A percentile compares a stretch with the other conserved stretches of the same genome.
Evolutionary conservation across 2,329 filamentous ascomycete species (phyloP).

Genomic region (Calonectria pseudoreteaudii): DNA sequence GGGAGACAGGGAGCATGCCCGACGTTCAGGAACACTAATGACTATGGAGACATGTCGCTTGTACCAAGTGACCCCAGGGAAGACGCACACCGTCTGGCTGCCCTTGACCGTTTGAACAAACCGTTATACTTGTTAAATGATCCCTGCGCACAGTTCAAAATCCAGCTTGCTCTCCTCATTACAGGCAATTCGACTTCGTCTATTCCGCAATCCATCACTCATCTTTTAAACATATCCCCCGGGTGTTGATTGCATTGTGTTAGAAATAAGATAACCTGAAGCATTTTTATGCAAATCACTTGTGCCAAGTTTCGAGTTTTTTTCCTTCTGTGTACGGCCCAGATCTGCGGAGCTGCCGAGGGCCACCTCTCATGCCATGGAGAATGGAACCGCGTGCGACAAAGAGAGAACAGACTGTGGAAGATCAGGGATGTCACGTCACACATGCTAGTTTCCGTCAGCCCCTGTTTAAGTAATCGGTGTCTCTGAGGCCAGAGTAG

Average conservation of each 20-base stretch:
- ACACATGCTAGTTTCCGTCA: not conserved
- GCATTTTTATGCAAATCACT: not conserved
- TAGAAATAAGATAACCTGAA: not conserved
- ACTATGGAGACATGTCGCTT: not conserved
- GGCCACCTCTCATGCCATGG: not conserved
- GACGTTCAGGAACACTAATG: constrained; percentile 2
- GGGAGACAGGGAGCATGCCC: constrained; percentile 17
- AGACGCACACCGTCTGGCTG: not conserved
- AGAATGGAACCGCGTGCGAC: not conserved
- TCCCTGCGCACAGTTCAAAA: not conserved
- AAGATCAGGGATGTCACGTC: not conserved
- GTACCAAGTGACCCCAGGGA: not conserved
- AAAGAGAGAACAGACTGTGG: not conserved
- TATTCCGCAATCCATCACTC: not conserved
- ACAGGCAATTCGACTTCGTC: not conserved
- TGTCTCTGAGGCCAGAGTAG: not conserved
- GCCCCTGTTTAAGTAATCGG: not conserved
- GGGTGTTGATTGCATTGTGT: not conserved
- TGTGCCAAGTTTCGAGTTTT: not conserved
- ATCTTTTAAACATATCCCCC: not conserved
- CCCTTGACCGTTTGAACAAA: constrained; percentile 3
- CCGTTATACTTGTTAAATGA: constrained; percentile 4
- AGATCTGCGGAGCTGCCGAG: not conserved
- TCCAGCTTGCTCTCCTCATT: not conserved
- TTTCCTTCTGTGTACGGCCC: not conserved